Base-by-base conservation (phyloP, 352 stramenopile genomes). In the Phytopythium oedochilum region DNA sequence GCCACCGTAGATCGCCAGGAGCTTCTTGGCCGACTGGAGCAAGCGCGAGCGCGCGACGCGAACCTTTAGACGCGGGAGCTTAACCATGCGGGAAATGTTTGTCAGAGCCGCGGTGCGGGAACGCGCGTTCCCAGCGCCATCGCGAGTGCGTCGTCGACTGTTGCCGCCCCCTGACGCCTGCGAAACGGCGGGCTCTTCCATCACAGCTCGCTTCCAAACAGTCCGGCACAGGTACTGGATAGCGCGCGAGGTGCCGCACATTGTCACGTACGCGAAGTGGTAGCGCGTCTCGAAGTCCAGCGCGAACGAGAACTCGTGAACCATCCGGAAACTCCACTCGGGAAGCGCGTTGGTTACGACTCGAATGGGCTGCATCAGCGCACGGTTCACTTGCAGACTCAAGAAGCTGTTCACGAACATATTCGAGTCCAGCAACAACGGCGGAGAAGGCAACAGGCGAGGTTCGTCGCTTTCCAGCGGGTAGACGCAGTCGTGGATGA, bases 61-160 rank as follows among this genome's bases (percentile, higher is more conserved):
- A 3, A 92, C 82, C 62, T 92, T 92, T 2, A 92, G 58, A 2
- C 82, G 82, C 39, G 78, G 78, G 10, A 92, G 70, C 50, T 88
- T 89, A 7, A 86, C 78, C 66, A 89, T 89, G 44, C 78, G 70
- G 2, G 75, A 65, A 28, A 90, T 66, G 34, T 75, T 83, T 2
- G 71, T 62, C 8, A 89, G 45, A 15, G 66, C 70, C 17, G 68
- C 60, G 0, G 76, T 75, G 1, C 70, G 66, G 0, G 68, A 60
- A 0, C 68, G 61, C n/a, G 32, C 10, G 63, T 48, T 70, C n/a
- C 34, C 34, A 20, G 60, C 59, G 9, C 69, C 60, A 43, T 88
- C 70, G n/a, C 74, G 63, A 36, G 55, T 55, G 26, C 68, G 59
- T 17, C 71, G 69, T 56, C 73, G 64, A 47, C 57, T 43, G 15